These are phyloP conservation scores for Galerina marginata DNA, from an alignment of 768 basidiomycete genomes.

Conservation along the genomic window DNA sequence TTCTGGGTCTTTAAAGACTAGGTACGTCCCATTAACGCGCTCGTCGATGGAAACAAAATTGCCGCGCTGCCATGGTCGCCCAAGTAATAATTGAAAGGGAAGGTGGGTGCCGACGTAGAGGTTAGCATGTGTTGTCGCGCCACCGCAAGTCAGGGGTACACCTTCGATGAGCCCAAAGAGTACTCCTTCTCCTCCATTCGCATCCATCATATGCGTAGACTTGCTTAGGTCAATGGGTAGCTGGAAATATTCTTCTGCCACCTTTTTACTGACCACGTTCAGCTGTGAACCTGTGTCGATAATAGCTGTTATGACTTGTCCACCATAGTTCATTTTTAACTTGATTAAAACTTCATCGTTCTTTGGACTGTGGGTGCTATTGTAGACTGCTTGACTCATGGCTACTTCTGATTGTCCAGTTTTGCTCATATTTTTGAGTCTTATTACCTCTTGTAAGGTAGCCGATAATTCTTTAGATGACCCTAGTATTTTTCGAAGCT, in stretches of 20 bases:
- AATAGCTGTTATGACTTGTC: constrained; percentile 18
- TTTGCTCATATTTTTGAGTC: constrained; percentile 1
- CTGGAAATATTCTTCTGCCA: constrained; percentile 8
- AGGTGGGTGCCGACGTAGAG: constrained; percentile 25
- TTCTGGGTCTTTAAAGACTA: constrained; percentile 6
- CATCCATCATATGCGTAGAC: constrained; percentile 27
- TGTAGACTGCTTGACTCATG: too few species aligned
- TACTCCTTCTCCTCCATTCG: constrained; percentile 30
- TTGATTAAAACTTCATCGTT: constrained; percentile 11
- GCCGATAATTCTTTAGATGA: constrained; percentile 8
- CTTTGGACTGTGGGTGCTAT: background rate
- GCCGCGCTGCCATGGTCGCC: constrained; percentile 11
- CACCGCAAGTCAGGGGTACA: constrained; percentile 27
- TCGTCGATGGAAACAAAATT: constrained; percentile 13
- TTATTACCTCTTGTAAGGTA: constrained; percentile 1
- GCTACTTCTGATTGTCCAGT: background rate
- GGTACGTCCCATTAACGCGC: constrained; percentile 6
- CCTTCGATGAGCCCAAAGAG: constrained; percentile 24
- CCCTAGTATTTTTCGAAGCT: constrained; percentile 13
- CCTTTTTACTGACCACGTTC: constrained; percentile 21
- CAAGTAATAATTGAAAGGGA: constrained; percentile 17
- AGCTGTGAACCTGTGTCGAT: constrained; percentile 35
- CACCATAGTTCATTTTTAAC: constrained; percentile 14
- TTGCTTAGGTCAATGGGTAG: constrained; percentile 21
- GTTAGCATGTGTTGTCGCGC: constrained; percentile 20